Evolutionary conservation across 495 filamentous ascomycete species (phyloP).

Genomic region (Penicillium salamii): DNA sequence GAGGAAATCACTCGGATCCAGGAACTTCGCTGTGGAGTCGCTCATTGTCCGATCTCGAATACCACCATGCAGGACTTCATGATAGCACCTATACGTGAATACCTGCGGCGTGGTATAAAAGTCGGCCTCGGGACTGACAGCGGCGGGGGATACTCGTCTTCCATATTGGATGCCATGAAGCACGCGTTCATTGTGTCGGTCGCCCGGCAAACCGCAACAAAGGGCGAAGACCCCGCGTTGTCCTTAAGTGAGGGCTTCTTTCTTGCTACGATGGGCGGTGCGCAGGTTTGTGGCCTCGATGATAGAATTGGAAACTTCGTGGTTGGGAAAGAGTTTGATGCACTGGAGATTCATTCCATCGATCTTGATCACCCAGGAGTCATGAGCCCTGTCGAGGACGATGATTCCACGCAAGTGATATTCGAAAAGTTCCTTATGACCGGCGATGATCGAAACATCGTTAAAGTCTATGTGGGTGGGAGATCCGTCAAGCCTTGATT

Average conservation of each 20-base stretch:
- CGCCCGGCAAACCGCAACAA: slow-evolving; percentile 46
- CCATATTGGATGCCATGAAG: slow-evolving; percentile 58
- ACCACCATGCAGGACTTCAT: slow-evolving; percentile 61
- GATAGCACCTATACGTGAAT: slow-evolving; percentile 57
- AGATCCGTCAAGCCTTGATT: slow-evolving; percentile 52
- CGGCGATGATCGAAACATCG: slow-evolving; percentile 63
- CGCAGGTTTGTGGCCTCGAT: slow-evolving; percentile 56
- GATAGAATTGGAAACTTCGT: slow-evolving; percentile 56
- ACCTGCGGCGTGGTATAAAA: slow-evolving; percentile 56
- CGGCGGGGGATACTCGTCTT: slow-evolving; percentile 61
- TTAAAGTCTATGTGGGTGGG: slow-evolving; percentile 55
- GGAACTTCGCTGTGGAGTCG: slow-evolving; percentile 52
- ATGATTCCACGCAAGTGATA: slow-evolving; percentile 41
- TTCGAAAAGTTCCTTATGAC: slow-evolving; percentile 68
- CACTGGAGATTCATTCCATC: slow-evolving; percentile 48
- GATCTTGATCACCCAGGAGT: slow-evolving; percentile 31
- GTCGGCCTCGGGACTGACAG: slow-evolving; percentile 67
- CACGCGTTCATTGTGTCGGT: slow-evolving; percentile 61
- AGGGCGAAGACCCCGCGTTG: slow-evolving; percentile 47
- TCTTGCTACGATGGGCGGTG: slow-evolving; percentile 61
- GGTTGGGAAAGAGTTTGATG: slow-evolving; percentile 64
- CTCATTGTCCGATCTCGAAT: slow-evolving; percentile 63
- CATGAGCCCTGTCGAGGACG: slow-evolving; percentile 53
- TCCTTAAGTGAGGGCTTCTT: slow-evolving; percentile 56
- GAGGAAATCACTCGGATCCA: slow-evolving; percentile 49